Base-by-base conservation (phyloP, 371 early-diverging fungal species). In the Rhizopus stolonifer region DNA sequence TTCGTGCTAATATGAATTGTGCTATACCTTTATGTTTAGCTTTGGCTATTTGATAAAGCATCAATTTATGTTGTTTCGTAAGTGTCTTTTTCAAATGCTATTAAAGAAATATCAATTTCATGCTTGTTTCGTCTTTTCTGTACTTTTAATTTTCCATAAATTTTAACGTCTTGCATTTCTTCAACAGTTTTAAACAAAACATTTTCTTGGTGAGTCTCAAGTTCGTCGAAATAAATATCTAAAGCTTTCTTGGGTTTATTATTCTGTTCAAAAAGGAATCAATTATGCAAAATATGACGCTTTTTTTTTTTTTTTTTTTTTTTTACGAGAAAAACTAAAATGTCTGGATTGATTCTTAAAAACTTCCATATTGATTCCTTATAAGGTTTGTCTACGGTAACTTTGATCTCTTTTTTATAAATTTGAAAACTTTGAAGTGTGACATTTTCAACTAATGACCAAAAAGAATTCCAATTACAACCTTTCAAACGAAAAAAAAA, bases 31-130 rank as follows among this genome's bases (percentile, higher is more conserved):
- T 29, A 18, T 21, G 9, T 13, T 49, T 34, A 15, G 40, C 31
- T 40, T 60, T 60, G 13, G 55, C 55, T 19, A 60, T 33, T 2
- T 10, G 4, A 40, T 18, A 23, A 10, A 60, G 7, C 5, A 60
- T 14, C 6, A 23, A 15, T 33, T 23, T 38, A 15, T 54, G 56
- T 4, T 17, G 40, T 4, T 50, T 54, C 31, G 51, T n/a, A 17
- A 60, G 10, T 6, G 22, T 24, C 17, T 29, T 40, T 43, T 55
- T 55, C 6, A 14, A 17, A 10, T 52, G 13, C 24, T 43, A 18
- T 50, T n/a, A n/a, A n/a, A n/a, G n/a, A n/a, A n/a, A n/a, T n/a
- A n/a, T n/a, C n/a, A n/a, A n/a, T n/a, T n/a, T n/a, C n/a, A n/a
- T n/a, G n/a, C n/a, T n/a, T n/a, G n/a, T n/a, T n/a, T n/a, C n/a